Percentiles rank a stretch among this genome's conserved stretches.
These are phyloP conservation scores for Zasmidium cellare DNA, from an alignment of 2,329 filamentous ascomycete species.

Conservation along the genomic window DNA sequence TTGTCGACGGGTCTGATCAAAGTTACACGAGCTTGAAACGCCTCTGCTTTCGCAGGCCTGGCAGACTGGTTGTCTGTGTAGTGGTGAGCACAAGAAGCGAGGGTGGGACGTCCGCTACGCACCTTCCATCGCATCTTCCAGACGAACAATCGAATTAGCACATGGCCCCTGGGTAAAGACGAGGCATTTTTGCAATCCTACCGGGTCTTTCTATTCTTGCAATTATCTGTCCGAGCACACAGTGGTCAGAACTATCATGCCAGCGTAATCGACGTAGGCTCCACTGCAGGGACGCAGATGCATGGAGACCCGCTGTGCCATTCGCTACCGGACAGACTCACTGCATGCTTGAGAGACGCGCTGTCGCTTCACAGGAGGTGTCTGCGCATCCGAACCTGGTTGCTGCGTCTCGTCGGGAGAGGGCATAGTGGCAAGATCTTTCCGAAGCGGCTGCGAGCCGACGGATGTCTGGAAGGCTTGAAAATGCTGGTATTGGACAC, in stretches of 20 bases:
- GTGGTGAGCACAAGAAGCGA: background rate
- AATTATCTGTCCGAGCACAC: conserved; percentile 11
- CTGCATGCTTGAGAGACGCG: conserved; percentile 20
- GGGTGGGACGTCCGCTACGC: background rate
- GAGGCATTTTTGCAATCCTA: too few relatives aligned
- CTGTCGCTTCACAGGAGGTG: conserved; percentile 17
- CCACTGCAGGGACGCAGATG: background rate
- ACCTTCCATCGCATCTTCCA: background rate
- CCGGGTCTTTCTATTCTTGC: conserved; percentile 28
- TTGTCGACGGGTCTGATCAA: conserved; percentile 22
- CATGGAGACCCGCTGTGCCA: background rate
- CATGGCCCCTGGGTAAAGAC: too few relatives aligned
- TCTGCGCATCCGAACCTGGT: conserved; percentile 2
- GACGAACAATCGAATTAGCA: too few relatives aligned
- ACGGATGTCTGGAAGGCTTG: background rate
- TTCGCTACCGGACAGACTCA: background rate
- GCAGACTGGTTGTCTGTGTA: conserved; percentile 21
- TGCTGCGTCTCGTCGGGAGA: background rate
- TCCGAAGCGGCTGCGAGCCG: background rate
- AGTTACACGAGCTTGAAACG: conserved; percentile 19
- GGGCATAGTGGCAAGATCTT: background rate
- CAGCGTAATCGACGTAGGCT: background rate
- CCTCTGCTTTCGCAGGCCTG: conserved; percentile 22
- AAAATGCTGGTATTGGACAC: too few relatives aligned
- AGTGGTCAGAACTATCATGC: background rate